Base-by-base conservation (phyloP, 148 eudicot genomes). In the Nepenthes gracilis region DNA sequence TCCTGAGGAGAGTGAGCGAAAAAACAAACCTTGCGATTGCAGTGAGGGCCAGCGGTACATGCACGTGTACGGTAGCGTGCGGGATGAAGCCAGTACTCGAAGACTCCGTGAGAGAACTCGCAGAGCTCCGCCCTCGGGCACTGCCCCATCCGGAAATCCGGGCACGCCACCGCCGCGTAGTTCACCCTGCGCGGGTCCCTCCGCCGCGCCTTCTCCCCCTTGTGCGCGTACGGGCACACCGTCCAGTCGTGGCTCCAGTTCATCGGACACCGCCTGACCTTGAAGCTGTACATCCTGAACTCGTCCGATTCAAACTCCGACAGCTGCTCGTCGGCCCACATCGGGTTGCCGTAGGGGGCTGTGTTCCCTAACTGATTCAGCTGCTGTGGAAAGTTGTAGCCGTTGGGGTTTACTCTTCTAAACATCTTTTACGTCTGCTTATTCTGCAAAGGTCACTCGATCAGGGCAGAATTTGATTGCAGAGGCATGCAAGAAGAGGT, bases 71-170 rank as follows among this genome's bases (percentile, higher is more conserved):
- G 47, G 62, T 65, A 65, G 57, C 47, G 32, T 2, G 69, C 62
- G 0, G 74, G 74, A 47, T 71, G 74, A 5, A 71, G 69, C 74
- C 74, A 71, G 61, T 52, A 59, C 69, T 71, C 74, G 36, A 71
- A 71, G 14, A 71, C 74, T 3, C 74, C 74, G 36, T 71, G 74
- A 0, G 74, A 69, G 43, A 32, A 60, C 61, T 65, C 69, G 37
- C 74, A 71, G 9, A 13, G 1, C 8, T 71, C 74, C 0, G 68
- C 74, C 2, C 48, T 59, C 50, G 12, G 36, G 23, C 74, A 71
- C 6, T 33, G n/a, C 34, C 60, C 64, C 35, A 40, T 8, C 53
- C 64, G 53, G 64, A 9, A 60, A 58, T 71, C 69, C 2, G 68
- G 65, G 54, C 74, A 71, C 9, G 69, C 11, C 3, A 40, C 34